Evolutionary conservation across 129 eudicot species (phyloP).

Genomic region (carrot (Daucus carota)): DH1_v3.0 NC_030381.2:49356501-49357000

Average conservation of each 20-base stretch:
- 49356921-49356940: slow-evolving; percentile 23
- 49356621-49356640: not conserved
- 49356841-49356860: slow-evolving; percentile 46
- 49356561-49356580: not conserved
- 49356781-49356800: slow-evolving; percentile 62
- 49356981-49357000: slow-evolving; percentile 26
- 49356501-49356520: not conserved
- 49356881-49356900: slow-evolving; percentile 58
- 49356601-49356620: not conserved
- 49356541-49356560: not conserved
- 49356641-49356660: not conserved
- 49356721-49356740: slow-evolving; percentile 52
- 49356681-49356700: not conserved
- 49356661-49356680: not conserved
- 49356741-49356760: slow-evolving; percentile 65
- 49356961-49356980: slow-evolving; percentile 37
- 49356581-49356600: not conserved
- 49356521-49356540: not conserved
- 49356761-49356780: slow-evolving; percentile 71
- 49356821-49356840: slow-evolving; percentile 56
- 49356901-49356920: slow-evolving; percentile 37
- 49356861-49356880: slow-evolving; percentile 53
- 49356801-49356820: slow-evolving; percentile 59
- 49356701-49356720: not conserved
- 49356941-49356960: slow-evolving; percentile 33